These are phyloP conservation scores for Stereum hirsutum DNA, from an alignment of 1,284 basidiomycete genomes.

Conservation along the genomic window DNA sequence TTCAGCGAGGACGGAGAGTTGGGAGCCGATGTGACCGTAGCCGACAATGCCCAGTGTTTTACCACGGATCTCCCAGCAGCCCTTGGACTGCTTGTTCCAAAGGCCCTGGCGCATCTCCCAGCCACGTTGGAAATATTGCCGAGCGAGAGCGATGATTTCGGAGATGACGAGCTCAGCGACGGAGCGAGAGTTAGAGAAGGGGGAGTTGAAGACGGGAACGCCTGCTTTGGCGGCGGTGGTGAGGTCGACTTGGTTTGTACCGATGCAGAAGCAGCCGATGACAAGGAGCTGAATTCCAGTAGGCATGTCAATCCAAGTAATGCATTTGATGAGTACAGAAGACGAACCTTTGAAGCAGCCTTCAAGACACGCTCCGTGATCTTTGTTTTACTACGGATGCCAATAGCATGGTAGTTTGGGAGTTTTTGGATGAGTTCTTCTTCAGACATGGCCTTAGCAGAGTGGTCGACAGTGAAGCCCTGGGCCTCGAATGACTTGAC, in stretches of 20 bases:
- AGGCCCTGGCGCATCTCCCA: conserved; percentile 83
- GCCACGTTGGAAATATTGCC: conserved; percentile 88
- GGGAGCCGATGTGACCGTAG: conserved; percentile 97
- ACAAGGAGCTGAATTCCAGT: conserved; percentile 66
- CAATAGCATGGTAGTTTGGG: conserved; percentile 87
- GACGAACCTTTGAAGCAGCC: conserved; percentile 67
- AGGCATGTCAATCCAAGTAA: conserved; percentile 8
- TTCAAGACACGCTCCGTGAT: conserved; percentile 88
- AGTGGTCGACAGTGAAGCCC: conserved; percentile 93
- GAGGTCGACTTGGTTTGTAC: conserved; percentile 98
- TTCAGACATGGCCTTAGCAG: conserved; percentile 82
- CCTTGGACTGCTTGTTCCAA: conserved; percentile 99
- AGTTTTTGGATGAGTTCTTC: conserved; percentile 88
- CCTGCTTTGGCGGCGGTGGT: conserved; percentile 78
- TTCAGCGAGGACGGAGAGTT: conserved; percentile 96
- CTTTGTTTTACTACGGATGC: conserved; percentile 96
- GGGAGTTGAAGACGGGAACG: conserved; percentile 99
- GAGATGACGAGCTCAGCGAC: conserved; percentile 97
- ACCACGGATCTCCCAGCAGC: conserved; percentile 96
- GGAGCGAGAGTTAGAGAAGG: conserved; percentile 98
- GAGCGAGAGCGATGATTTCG: conserved; percentile 90
- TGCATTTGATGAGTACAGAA: neutral
- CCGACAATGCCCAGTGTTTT: conserved; percentile 98
- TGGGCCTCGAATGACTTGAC: conserved; percentile 75
- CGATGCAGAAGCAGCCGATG: conserved; percentile 99